Conservation (phyloP, 345 rosid genomes). For the Sonneratia caseolaris region DNA sequence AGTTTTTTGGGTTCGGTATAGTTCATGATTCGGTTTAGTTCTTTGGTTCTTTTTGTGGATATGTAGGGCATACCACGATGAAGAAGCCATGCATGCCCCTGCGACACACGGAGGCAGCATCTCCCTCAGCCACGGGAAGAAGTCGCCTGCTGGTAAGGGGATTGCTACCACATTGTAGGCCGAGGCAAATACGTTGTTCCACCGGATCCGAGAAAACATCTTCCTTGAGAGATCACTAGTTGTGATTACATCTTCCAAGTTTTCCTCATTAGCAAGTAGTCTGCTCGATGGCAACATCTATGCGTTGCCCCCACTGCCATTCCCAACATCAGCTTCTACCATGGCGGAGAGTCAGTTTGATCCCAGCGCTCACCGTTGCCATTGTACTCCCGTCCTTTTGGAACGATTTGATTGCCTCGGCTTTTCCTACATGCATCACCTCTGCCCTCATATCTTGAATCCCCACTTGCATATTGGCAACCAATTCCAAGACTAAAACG, state of each 20-base stretch:
- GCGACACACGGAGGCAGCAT: slow-evolving; percentile 23
- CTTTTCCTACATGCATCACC: slow-evolving; percentile 96
- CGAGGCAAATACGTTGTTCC: no score
- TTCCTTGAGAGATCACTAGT: no score
- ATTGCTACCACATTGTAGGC: no score
- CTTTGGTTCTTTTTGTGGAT: no score
- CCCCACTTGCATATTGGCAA: slow-evolving; percentile 50
- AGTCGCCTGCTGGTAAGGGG: no score
- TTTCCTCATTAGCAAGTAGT: slow-evolving; percentile 48
- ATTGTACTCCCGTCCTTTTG: slow-evolving; percentile 81
- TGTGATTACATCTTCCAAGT: no score
- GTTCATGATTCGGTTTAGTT: no score
- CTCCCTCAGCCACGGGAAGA: slow-evolving; percentile 31
- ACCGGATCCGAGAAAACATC: no score
- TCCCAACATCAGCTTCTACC: slow-evolving; percentile 84
- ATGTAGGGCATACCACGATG: slow-evolving; percentile 88
- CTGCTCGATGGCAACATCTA: slow-evolving; percentile 94
- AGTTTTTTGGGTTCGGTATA: no score
- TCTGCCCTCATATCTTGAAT: slow-evolving; percentile 85
- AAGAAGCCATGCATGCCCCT: slow-evolving; percentile 94
- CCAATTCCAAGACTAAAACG: not conserved
- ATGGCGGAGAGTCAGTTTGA: slow-evolving; percentile 93
- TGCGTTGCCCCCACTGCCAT: slow-evolving; percentile 99
- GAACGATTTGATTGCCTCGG: slow-evolving; percentile 58
- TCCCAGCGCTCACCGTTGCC: slow-evolving; percentile 97